Evolutionary conservation across 2,329 filamentous ascomycete genomes (phyloP).

Genomic region (Aspergillus ustus): DNA sequence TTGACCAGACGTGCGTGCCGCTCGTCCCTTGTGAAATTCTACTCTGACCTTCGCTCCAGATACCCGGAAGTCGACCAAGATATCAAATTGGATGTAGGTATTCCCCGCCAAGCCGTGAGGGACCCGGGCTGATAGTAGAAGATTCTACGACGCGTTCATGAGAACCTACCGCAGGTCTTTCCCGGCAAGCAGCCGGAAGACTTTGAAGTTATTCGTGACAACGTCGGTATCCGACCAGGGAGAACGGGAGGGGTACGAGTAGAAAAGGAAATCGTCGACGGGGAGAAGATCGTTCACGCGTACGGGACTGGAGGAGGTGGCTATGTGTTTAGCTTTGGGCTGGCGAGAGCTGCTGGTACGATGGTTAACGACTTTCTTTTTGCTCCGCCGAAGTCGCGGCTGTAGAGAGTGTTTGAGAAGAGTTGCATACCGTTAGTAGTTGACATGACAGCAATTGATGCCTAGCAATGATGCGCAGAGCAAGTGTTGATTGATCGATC

Average conservation of each 20-base stretch:
- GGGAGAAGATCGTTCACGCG: slow-evolving; percentile 36
- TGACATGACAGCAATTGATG: neutral
- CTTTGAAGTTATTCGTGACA: slow-evolving; percentile 30
- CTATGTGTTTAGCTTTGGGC: slow-evolving; percentile 34
- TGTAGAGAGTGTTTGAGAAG: neutral
- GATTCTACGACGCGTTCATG: slow-evolving; percentile 27
- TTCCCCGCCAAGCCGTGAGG: neutral
- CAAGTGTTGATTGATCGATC: neutral
- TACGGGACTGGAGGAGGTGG: slow-evolving; percentile 34
- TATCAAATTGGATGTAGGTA: neutral
- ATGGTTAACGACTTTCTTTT: slow-evolving; percentile 7
- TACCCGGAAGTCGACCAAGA: slow-evolving; percentile 1
- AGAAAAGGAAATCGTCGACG: slow-evolving; percentile 32
- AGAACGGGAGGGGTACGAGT: slow-evolving; percentile 27
- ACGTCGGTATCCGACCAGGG: slow-evolving; percentile 29
- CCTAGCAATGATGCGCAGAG: neutral
- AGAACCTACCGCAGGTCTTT: slow-evolving; percentile 28
- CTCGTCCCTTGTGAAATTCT: neutral
- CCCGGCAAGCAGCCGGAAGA: slow-evolving; percentile 14
- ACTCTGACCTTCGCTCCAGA: neutral
- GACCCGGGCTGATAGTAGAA: slow-evolving; percentile 2
- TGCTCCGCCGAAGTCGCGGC: neutral
- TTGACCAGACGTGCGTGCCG: neutral
- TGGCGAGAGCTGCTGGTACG: slow-evolving; percentile 13
- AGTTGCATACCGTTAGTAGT: neutral